Evolutionary conservation across 805 yeast species (phyloP).

Genomic region (Saccharomyces mikatae): DNA sequence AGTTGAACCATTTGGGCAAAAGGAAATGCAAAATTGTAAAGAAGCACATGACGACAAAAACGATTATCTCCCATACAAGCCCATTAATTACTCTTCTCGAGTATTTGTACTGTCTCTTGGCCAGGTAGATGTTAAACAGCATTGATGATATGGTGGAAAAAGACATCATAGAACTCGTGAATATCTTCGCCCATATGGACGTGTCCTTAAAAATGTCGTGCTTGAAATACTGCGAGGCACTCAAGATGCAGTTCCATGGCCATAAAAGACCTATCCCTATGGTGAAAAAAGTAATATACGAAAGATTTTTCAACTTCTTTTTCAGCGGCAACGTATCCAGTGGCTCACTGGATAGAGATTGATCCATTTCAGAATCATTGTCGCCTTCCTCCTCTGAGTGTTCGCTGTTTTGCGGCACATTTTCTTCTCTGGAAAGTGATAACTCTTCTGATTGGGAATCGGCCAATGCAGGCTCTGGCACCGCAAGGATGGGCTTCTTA

Average conservation of each 20-base stretch:
- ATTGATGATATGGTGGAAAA: slow-evolving; percentile 67
- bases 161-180: slow-evolving; percentile 83
- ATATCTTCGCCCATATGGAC: slow-evolving; percentile 46
- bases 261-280: slow-evolving; percentile 78
- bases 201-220: slow-evolving; percentile 44
- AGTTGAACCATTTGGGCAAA: slow-evolving; percentile 17
- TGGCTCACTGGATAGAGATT: neutral
- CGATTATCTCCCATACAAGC: slow-evolving; percentile 44
- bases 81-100: slow-evolving; percentile 53
- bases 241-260: slow-evolving; percentile 94
- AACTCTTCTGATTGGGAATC: neutral
- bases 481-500: neutral
- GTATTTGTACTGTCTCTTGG: slow-evolving; percentile 56
- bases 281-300: slow-evolving; percentile 51
- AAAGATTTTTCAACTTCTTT: slow-evolving; percentile 15
- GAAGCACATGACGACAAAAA: slow-evolving; percentile 50
- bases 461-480: neutral
- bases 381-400: neutral
- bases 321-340: slow-evolving; percentile 6
- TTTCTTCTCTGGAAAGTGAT: neutral
- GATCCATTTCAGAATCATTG: neutral
- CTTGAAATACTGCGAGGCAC: slow-evolving; percentile 76
- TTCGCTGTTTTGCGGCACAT: neutral
- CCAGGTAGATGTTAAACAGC: slow-evolving; percentile 48
- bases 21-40: slow-evolving; percentile 16